Evolutionary conservation across 768 basidiomycete genomes (phyloP), one percentile per base, ranked within the genome.

Genomic region (Boletus subparvulus): DNA sequence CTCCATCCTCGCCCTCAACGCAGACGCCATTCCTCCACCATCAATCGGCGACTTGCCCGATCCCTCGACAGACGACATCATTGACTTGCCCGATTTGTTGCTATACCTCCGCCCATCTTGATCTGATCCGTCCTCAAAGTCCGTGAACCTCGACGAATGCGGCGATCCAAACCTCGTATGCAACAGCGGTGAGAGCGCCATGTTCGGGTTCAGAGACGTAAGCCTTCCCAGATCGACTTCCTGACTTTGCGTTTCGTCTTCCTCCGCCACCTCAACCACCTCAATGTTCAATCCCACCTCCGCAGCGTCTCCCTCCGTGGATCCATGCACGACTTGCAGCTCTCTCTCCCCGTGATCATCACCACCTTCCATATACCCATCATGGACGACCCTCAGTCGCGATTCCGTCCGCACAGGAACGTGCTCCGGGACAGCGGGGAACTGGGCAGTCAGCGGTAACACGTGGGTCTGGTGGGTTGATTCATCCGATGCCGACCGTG

Each of bases 141-240:
- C 70, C 32, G 72, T 70, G 47, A 62, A 66, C 55, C 65, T 58
- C 36, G 68, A 69, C 17, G 74, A 69, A 59, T 67, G 59, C 4
- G 76, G 77, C 16, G 78, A 77, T 42, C 74, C 69, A 61, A 80
- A 80, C 10, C 69, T 69, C 33, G 77, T 72, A 62, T 78, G 77
- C 41, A 78, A 61, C 9, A 78, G 53, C 17, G 78, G 77, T 9
- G 77, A 76, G 1, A 71, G 44, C 35, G 60, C 33, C 37, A 16
- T 26, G 51, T 62, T 56, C 36, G 21, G 3, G 42, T 56, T 56
- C 44, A 44, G 7, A 19, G 62, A 47, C 24, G 44, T 37, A 40
- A 54, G 16, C 39, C 49, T 52, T 21, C 32, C 30, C 6, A 49
- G 48, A 28, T 48, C 33, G 21, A 51, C 46, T 41, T 69, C 59